Base-by-base conservation (phyloP, 805 yeast genomes). In the Pichia cabralensis region DNA sequence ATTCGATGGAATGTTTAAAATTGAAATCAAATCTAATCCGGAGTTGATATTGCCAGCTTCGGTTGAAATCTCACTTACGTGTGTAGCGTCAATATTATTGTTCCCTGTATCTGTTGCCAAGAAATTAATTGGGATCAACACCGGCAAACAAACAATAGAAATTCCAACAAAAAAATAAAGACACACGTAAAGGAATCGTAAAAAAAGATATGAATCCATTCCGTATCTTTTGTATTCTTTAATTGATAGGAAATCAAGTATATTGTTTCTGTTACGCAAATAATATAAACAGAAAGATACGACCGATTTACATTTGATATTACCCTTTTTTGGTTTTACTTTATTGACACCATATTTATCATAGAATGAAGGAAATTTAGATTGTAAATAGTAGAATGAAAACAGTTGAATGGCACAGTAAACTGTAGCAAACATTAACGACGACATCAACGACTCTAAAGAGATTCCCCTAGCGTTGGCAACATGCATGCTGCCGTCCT, bases 191-290 rank as follows among this genome's bases (percentile, higher is more conserved):
- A 84, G 48, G 45, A 69, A 83, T 32, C 95, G 54, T 3, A 83
- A 46, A 43, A 82, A 78, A 48, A 79, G 76, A 50, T 79, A 83
- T 0, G 86, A 75, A 52, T 85, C 95, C 7, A 82, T 50, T 0
- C 95, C 94, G 40, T 69, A 56, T 1, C 61, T 53, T 19, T 64
- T 49, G 45, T 72, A 76, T 20, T 60, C 56, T 8, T 62, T 59
- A 5, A 71, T 57, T 8, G 48, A 41, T 20, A 71, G 35, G 0
- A 12, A 21, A 11, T 26, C 17, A 10, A 47, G 8, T 11, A 33
- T 24, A 30, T 36, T 30, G 14, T 31, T 22, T 21, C 33, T 26
- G 11, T 30, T 24, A 69, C 33, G 33, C 10, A 33, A 12, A 13
- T 25, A 14, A 15, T n/a, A 20, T 17, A 34, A 4, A 20, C 13